Evolutionary conservation across 345 rosid genomes (phyloP).

Genomic region (Abelmoschus esculentus): DNA sequence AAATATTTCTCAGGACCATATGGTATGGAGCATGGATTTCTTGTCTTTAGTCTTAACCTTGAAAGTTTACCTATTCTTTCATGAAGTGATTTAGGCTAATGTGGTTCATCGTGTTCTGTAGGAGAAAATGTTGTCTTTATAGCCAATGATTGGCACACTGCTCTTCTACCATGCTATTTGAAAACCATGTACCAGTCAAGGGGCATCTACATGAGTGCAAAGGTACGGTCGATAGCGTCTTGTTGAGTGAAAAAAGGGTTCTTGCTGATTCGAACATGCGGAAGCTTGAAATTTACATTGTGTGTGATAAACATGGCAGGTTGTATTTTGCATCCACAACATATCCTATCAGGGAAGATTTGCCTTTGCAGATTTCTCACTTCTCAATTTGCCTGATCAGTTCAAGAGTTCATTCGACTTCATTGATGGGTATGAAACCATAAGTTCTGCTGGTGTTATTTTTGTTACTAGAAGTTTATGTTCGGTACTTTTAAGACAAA

Average conservation of each 20-base stretch:
- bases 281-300: not conserved
- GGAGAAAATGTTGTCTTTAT: conserved; percentile 81
- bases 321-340: conserved; percentile 93
- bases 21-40: conserved; percentile 35
- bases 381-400: conserved; percentile 62
- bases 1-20: conserved; percentile 78
- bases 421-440: conserved; percentile 56
- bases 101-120: conserved; percentile 18
- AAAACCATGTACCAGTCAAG: conserved; percentile 57
- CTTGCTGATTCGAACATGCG: not conserved
- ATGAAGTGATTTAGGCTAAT: not conserved
- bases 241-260: not conserved
- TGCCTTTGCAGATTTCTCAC: conserved; percentile 50
- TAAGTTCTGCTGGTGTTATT: not conserved
- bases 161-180: conserved; percentile 82
- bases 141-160: conserved; percentile 96
- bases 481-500: too few relatives aligned
- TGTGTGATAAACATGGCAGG: conserved; percentile 34
- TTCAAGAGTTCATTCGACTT: conserved; percentile 84
- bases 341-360: conserved; percentile 92
- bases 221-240: conserved; percentile 34
- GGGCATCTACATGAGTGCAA: conserved; percentile 64
- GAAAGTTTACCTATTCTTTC: not conserved
- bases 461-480: too few relatives aligned
- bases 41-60: not conserved